Evolutionary conservation across 306 rosid species (phyloP).

Genomic region (Morella rubra): DNA sequence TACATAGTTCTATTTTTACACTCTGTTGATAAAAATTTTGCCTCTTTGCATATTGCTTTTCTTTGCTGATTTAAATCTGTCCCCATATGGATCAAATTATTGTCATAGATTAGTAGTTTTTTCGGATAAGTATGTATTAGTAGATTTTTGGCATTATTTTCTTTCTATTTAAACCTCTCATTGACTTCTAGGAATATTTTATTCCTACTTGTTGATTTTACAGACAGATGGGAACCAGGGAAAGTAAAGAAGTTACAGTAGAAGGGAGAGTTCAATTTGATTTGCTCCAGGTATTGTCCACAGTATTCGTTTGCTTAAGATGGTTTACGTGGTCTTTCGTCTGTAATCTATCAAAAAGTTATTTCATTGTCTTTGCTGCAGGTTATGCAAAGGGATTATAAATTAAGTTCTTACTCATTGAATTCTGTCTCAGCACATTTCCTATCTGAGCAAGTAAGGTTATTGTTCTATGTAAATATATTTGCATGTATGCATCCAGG

Average conservation of each 20-base stretch:
- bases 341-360: constrained; percentile 18
- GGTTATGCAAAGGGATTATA: constrained; percentile 92
- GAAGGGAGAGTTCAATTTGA: constrained; percentile 99
- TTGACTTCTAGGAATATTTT: constrained; percentile 10
- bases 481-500: neutral
- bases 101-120: neutral
- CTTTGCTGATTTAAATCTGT: neutral
- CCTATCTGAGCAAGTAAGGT: constrained; percentile 90
- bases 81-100: neutral
- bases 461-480: constrained; percentile 16
- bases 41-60: neutral
- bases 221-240: constrained; percentile 95
- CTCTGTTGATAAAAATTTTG: neutral
- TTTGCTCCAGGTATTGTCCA: constrained; percentile 78
- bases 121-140: neutral
- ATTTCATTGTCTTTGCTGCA: constrained; percentile 35
- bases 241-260: constrained; percentile 87
- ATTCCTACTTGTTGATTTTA: constrained; percentile 32
- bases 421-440: constrained; percentile 96
- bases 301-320: constrained; percentile 27
- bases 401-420: constrained; percentile 91
- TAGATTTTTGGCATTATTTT: constrained; percentile 6
- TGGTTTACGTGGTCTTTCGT: constrained; percentile 18
- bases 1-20: too few species aligned
- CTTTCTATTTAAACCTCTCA: constrained; percentile 2